Percentiles rank a stretch among this genome's conserved stretches.
Conservation (phyloP, 2,329 filamentous ascomycete species). For the Diaporthe eres region DNA sequence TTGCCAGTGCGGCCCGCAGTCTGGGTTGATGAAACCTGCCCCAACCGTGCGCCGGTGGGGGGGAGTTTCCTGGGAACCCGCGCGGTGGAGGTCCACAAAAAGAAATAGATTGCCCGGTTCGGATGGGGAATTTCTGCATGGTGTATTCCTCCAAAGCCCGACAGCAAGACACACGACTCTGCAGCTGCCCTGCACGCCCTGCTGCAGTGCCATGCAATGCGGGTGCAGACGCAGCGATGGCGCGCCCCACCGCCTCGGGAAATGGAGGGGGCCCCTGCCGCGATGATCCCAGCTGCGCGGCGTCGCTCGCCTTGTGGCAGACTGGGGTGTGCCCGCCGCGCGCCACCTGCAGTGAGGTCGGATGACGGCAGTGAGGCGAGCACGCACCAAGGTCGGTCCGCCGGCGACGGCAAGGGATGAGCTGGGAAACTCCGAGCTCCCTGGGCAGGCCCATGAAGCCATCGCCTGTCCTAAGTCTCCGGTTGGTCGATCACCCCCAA, state of each 20-base stretch:
- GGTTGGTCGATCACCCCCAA: neutral
- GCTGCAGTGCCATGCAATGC: constrained; percentile 4
- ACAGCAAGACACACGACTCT: neutral
- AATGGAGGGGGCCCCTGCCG: neutral
- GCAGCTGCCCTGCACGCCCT: neutral
- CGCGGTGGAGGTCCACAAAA: neutral
- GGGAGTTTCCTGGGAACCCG: neutral
- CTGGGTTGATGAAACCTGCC: constrained; percentile 5
- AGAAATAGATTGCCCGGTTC: constrained; percentile 6
- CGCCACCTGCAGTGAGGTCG: constrained; percentile 4
- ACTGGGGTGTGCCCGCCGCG: constrained; percentile 11
- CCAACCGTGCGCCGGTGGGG: constrained; percentile 17
- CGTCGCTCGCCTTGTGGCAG: constrained; percentile 25
- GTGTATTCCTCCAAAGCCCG: neutral
- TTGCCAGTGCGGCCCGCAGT: constrained; percentile 12
- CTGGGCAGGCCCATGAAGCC: neutral
- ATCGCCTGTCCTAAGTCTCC: neutral
- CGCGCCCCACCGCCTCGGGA: constrained; percentile 23
- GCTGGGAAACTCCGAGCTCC: constrained; percentile 18
- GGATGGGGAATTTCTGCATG: neutral
- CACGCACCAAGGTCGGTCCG: neutral
- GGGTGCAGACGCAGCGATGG: constrained; percentile 1
- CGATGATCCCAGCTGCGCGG: neutral
- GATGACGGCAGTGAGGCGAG: constrained; percentile 34
- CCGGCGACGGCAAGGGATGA: neutral